phyloP scores from a whole-genome alignment of 2,329 filamentous ascomycete genomes.

The Gaeumannomyces tritici region DNA sequence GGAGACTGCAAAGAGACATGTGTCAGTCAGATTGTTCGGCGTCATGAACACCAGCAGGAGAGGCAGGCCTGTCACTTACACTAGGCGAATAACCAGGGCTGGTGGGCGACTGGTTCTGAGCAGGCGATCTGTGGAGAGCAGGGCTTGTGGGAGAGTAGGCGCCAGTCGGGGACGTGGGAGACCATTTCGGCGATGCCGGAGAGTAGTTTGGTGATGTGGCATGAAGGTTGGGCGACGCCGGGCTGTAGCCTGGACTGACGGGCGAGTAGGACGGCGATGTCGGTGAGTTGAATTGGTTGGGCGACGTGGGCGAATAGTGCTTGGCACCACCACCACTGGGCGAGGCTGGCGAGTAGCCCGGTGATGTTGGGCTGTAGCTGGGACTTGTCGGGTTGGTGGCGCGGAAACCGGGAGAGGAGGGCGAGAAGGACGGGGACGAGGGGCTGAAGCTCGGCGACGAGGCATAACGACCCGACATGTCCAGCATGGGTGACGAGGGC shows the following conservation, averaged over 20 bases:
- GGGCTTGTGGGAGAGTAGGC: constrained; percentile 56
- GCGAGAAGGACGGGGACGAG: constrained; percentile 54
- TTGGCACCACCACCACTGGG: constrained; percentile 37
- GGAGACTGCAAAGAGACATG: constrained; percentile 26
- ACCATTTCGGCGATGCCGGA: constrained; percentile 66
- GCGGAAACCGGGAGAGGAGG: constrained; percentile 49
- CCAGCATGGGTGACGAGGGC: constrained; percentile 62
- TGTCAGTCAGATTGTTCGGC: neutral
- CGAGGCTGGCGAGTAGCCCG: constrained; percentile 54
- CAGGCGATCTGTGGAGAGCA: constrained; percentile 44
- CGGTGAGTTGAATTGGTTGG: constrained; percentile 61
- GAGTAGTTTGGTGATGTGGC: constrained; percentile 53
- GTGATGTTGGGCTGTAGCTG: constrained; percentile 57
- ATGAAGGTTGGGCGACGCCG: constrained; percentile 51
- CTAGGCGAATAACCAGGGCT: constrained; percentile 67
- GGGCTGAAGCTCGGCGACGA: constrained; percentile 55
- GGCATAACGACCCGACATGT: constrained; percentile 37
- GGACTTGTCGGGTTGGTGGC: constrained; percentile 46
- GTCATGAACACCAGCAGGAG: too few species aligned
- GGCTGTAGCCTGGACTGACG: constrained; percentile 62
- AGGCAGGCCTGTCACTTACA: constrained; percentile 18
- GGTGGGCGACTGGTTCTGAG: constrained; percentile 49
- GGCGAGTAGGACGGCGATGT: constrained; percentile 66
- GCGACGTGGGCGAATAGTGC: constrained; percentile 62
- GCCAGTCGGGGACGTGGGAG: constrained; percentile 56